These are phyloP conservation scores for Mortierella sp. DNA, from an alignment of 371 early-diverging fungal genomes.

Conservation along the genomic window DNA sequence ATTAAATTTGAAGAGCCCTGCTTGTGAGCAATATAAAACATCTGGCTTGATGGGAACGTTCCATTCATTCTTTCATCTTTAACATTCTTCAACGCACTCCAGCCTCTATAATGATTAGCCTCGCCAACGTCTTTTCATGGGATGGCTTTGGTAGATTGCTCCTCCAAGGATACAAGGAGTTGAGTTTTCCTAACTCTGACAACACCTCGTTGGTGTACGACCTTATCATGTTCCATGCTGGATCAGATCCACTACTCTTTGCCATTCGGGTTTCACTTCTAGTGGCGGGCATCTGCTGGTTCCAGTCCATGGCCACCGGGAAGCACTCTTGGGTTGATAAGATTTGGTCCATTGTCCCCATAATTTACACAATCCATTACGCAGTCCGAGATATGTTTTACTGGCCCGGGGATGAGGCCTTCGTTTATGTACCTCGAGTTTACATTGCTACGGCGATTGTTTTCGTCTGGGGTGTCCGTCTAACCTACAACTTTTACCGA, in stretches of 20 bases:
- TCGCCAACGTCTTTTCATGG: conserved; percentile 38
- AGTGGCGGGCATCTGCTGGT: conserved; percentile 39
- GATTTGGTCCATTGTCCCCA: conserved; percentile 81
- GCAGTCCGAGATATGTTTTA: conserved; percentile 59
- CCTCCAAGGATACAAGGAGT: conserved; percentile 18
- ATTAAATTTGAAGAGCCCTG: too few relatives aligned
- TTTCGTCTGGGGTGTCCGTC: conserved; percentile 81
- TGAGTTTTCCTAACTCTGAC: conserved; percentile 37
- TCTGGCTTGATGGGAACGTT: too few relatives aligned
- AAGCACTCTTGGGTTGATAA: conserved; percentile 65
- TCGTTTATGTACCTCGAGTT: conserved; percentile 61
- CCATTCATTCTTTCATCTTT: not conserved
- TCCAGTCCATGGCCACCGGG: conserved; percentile 53
- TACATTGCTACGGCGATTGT: conserved; percentile 65
- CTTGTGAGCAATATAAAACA: too few relatives aligned
- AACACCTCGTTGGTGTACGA: conserved; percentile 29
- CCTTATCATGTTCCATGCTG: conserved; percentile 38
- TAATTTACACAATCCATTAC: conserved; percentile 70
- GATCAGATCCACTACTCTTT: conserved; percentile 45
- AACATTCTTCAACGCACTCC: not conserved
- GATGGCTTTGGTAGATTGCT: conserved; percentile 22
- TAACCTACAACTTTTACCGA: conserved; percentile 84
- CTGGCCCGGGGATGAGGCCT: conserved; percentile 42
- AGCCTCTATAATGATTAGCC: not conserved
- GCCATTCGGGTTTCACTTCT: conserved; percentile 29